phyloP scores from a whole-genome alignment of 306 rosid species.

The Cucumis melo region DNA sequence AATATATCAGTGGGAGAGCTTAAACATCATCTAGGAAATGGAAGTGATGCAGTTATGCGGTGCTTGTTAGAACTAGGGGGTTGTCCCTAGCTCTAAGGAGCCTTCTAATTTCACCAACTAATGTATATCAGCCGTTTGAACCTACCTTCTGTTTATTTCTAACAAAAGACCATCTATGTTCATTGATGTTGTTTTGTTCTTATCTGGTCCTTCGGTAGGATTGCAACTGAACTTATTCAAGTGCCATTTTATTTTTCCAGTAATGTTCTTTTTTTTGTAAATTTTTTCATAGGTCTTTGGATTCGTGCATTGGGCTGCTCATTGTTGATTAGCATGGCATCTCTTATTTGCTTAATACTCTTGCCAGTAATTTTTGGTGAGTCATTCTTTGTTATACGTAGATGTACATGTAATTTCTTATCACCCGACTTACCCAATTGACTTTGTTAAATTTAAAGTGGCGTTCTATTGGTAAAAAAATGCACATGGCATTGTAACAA shows the following conservation, averaged over 20 bases:
- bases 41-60: not conserved
- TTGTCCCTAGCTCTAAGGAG: not conserved
- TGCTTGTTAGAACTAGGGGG: not conserved
- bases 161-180: not conserved
- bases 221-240: not conserved
- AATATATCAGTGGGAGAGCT: not conserved
- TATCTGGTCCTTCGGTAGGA: not conserved
- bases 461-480: constrained; percentile 2
- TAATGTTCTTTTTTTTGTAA: not conserved
- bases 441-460: not conserved
- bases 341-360: constrained; percentile 68
- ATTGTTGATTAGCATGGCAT: constrained; percentile 93
- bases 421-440: not conserved
- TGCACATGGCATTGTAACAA: not conserved
- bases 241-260: not conserved
- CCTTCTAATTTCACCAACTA: not conserved
- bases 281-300: constrained; percentile 60
- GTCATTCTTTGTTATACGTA: constrained; percentile 4
- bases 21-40: not conserved
- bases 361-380: constrained; percentile 81
- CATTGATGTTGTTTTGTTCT: not conserved
- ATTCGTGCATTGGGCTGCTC: constrained; percentile 83
- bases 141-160: not conserved
- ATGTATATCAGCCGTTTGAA: not conserved
- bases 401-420: not conserved